Evolutionary conservation across 1,284 basidiomycete species (phyloP).

Genomic region (Austroboletus novae-zelandiae): DNA sequence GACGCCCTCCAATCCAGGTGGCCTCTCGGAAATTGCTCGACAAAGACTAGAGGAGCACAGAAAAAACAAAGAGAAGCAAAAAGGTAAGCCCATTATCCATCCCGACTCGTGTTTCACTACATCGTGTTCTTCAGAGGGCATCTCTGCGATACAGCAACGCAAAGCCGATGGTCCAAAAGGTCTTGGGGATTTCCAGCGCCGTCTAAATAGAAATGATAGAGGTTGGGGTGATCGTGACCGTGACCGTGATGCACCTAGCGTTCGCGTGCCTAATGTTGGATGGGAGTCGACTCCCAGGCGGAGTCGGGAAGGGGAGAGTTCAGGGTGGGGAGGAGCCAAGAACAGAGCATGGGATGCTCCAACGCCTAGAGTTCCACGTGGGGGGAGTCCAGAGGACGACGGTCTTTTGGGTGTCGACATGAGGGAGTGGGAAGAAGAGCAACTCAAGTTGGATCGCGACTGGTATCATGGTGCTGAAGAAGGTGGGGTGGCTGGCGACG

Average conservation of each 20-base stretch:
- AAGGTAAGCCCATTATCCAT: slow-evolving; percentile 40
- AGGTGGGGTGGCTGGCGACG: slow-evolving; percentile 80
- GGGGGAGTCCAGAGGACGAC: slow-evolving; percentile 63
- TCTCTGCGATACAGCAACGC: slow-evolving; percentile 23
- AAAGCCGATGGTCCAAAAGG: slow-evolving; percentile 24
- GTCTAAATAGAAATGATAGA: slow-evolving; percentile 38
- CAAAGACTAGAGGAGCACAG: slow-evolving; percentile 76
- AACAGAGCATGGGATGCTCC: slow-evolving; percentile 82
- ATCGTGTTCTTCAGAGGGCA: slow-evolving; percentile 22
- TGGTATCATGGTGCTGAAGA: slow-evolving; percentile 94
- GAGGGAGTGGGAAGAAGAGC: slow-evolving; percentile 95
- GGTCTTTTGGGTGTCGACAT: slow-evolving; percentile 58
- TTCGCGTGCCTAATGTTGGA: slow-evolving; percentile 83
- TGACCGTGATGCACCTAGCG: slow-evolving; percentile 78
- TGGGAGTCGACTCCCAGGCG: slow-evolving; percentile 88
- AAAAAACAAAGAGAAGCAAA: slow-evolving; percentile 62
- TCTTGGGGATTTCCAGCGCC: slow-evolving; percentile 37
- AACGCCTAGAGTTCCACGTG: slow-evolving; percentile 69
- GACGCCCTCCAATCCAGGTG: slow-evolving; percentile 92
- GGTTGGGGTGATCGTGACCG: slow-evolving; percentile 37
- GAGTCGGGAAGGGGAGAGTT: slow-evolving; percentile 46
- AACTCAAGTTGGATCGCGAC: slow-evolving; percentile 83
- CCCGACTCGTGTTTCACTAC: background rate
- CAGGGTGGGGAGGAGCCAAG: slow-evolving; percentile 56
- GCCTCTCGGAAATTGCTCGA: slow-evolving; percentile 74